phyloP scores from a whole-genome alignment of 176 grass and related monocot genomes.

The Themeda triandra region DNA sequence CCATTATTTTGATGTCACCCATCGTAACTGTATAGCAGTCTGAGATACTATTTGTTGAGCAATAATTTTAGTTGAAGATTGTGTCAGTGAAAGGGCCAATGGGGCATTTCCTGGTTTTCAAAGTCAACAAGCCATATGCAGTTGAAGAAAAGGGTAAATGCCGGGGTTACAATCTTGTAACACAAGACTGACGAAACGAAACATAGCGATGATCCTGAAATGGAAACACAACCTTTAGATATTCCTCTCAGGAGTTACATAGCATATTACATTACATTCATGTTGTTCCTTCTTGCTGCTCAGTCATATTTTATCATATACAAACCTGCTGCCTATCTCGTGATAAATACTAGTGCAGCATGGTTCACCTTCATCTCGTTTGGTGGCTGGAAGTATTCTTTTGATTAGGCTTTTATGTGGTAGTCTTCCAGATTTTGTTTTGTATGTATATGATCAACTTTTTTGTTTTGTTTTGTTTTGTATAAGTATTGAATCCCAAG shows the following conservation, averaged over 20 bases:
- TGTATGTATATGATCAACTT: not conserved
- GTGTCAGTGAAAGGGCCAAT: not conserved
- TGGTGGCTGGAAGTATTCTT: not conserved
- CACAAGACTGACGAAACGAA: not conserved
- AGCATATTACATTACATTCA: not conserved
- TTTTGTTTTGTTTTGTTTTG: not conserved
- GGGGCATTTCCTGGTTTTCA: not conserved
- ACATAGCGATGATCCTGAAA: not conserved
- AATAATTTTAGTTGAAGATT: not conserved
- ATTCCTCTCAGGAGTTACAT: not conserved
- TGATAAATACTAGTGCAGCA: not conserved
- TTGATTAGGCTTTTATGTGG: not conserved
- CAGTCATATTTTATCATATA: not conserved
- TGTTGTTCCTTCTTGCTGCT: not conserved
- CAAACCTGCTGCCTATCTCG: not conserved
- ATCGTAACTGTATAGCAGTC: not conserved
- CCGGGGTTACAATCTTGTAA: too few species aligned
- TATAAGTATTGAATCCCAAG: not conserved
- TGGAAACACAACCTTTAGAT: not conserved
- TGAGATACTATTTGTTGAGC: not conserved
- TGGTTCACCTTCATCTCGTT: not conserved
- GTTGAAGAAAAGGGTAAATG: not conserved
- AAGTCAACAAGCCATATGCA: not conserved
- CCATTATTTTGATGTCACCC: not conserved
- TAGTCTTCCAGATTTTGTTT: not conserved